Percentiles rank a stretch among this genome's conserved stretches.
phyloP scores from a whole-genome alignment of 129 eudicot species.

The Pseudognaphalium luteoalbum region DNA sequence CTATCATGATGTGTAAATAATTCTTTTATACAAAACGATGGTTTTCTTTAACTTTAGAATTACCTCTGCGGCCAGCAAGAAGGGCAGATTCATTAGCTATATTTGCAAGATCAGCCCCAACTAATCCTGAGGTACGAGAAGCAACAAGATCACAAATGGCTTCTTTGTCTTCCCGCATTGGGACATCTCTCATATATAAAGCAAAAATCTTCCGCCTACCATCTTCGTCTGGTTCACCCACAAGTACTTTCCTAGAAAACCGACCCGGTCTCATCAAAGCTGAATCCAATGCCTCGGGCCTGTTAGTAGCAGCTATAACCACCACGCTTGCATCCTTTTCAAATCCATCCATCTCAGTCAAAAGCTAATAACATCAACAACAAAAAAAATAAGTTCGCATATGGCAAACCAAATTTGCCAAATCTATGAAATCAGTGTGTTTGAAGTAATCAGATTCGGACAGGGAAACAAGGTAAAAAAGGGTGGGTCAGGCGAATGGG shows the following conservation, averaged over 20 bases:
- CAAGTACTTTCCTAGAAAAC: constrained; percentile 50
- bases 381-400: neutral
- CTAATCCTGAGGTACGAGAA: constrained; percentile 43
- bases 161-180: constrained; percentile 46
- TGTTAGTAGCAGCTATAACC: constrained; percentile 55
- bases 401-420: neutral
- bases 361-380: constrained; percentile 34
- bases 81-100: constrained; percentile 54
- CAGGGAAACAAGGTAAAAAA: neutral
- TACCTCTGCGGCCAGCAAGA: constrained; percentile 64
- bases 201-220: constrained; percentile 48
- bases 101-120: constrained; percentile 65
- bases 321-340: constrained; percentile 55
- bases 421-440: neutral
- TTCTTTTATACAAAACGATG: neutral
- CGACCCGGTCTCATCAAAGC: constrained; percentile 62
- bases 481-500: neutral
- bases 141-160: constrained; percentile 47
- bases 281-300: constrained; percentile 51
- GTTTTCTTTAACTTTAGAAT: constrained; percentile 5
- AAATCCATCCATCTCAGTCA: constrained; percentile 62
- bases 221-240: constrained; percentile 53
- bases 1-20: too few relatives aligned
- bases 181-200: constrained; percentile 46
- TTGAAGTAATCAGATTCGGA: neutral